These are phyloP conservation scores for Limnanthes douglasii DNA, from an alignment of 345 rosid genomes.

Conservation along the genomic window DNA sequence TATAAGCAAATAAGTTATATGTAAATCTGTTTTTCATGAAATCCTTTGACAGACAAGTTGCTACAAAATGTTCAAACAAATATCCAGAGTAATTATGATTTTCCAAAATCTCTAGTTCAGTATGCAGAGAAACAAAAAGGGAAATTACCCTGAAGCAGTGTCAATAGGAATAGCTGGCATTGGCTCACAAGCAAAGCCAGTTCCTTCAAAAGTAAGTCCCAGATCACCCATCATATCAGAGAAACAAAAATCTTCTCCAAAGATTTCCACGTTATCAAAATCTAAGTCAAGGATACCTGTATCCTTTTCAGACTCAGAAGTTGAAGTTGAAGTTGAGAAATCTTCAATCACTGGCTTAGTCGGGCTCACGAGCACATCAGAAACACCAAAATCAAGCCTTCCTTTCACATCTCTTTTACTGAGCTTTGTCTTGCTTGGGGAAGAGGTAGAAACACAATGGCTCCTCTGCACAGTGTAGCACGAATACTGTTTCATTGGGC, in stretches of 20 bases:
- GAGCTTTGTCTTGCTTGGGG: constrained; percentile 40
- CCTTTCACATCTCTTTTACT: constrained; percentile 69
- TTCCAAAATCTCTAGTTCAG: background rate
- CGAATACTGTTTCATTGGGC: constrained; percentile 49
- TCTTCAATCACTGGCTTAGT: constrained; percentile 18
- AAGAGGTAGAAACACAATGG: constrained; percentile 52
- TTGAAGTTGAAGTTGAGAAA: constrained; percentile 13
- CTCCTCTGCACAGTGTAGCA: constrained; percentile 62
- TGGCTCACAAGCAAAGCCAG: constrained; percentile 22
- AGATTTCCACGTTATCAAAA: constrained; percentile 43
- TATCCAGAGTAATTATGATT: background rate
- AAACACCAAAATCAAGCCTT: constrained; percentile 71
- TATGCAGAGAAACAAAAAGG: constrained; percentile 3
- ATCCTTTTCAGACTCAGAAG: constrained; percentile 53
- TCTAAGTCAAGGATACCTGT: constrained; percentile 44
- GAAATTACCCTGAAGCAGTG: constrained; percentile 23
- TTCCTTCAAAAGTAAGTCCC: constrained; percentile 41
- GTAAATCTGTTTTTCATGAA: no score
- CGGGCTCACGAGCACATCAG: constrained; percentile 19
- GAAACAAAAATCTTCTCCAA: constrained; percentile 49
- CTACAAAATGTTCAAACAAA: no score
- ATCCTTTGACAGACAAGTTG: no score
- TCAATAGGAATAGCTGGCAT: constrained; percentile 8
- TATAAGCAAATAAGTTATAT: no score
- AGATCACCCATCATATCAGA: constrained; percentile 56